A percentile compares a stretch with the other conserved stretches of the same genome.
phyloP scores from a whole-genome alignment of 805 yeast genomes.

The Peterozyma xylosa region DNA sequence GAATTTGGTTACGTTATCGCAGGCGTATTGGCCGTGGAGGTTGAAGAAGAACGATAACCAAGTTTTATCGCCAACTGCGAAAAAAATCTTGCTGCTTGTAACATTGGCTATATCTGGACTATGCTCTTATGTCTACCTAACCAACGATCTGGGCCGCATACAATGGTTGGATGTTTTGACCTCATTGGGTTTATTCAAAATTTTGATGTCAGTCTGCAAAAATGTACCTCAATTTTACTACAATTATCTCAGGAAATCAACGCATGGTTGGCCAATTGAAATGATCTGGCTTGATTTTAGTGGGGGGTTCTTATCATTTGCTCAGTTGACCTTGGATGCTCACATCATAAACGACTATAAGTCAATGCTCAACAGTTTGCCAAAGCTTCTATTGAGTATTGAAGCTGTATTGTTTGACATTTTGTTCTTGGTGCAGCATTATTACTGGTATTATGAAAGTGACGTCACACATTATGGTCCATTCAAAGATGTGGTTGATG shows the following conservation, averaged over 20 bases:
- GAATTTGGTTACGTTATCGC: constrained; percentile 20
- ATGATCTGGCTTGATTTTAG: constrained; percentile 24
- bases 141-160: constrained; percentile 9
- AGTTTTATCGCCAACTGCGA: constrained; percentile 14
- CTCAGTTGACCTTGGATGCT: constrained; percentile 23
- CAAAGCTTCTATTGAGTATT: constrained; percentile 21
- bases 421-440: constrained; percentile 24
- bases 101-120: constrained; percentile 9
- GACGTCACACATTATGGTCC: constrained; percentile 17
- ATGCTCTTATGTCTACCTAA: constrained; percentile 11
- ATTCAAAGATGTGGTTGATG: constrained; percentile 17
- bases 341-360: constrained; percentile 14
- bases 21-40: constrained; percentile 23
- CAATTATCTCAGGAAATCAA: constrained; percentile 24
- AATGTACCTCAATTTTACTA: constrained; percentile 26
- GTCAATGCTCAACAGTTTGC: constrained; percentile 21
- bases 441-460: constrained; percentile 18
- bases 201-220: constrained; percentile 25
- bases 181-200: constrained; percentile 23
- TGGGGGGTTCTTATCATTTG: constrained; percentile 22
- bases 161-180: constrained; percentile 25
- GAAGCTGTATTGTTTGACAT: constrained; percentile 23
- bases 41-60: constrained; percentile 25
- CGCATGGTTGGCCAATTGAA: constrained; percentile 29
- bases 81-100: constrained; percentile 11